A percentile compares a stretch with the other conserved stretches of the same genome.
Conservation (phyloP, 2,329 filamentous ascomycete species). For the Ceratocystis albifundus region DNA sequence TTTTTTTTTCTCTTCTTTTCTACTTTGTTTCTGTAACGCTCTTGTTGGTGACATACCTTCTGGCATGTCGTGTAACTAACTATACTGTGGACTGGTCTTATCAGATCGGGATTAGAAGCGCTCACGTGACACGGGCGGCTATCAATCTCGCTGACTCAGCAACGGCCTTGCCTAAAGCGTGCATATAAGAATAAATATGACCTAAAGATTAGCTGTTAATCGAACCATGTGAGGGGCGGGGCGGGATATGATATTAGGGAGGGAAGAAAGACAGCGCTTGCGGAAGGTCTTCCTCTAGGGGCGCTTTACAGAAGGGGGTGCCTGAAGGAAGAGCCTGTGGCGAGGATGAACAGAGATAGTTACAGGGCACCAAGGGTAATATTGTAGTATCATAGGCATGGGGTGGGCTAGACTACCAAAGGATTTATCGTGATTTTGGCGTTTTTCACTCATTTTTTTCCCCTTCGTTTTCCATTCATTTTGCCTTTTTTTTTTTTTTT, state of each 20-base stretch:
- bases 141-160: slow-evolving; percentile 6
- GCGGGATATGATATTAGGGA: background rate
- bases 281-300: background rate
- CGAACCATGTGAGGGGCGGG: slow-evolving; percentile 11
- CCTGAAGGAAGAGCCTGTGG: background rate
- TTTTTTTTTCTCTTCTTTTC: no score
- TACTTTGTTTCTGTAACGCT: no score
- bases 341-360: no score
- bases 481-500: background rate
- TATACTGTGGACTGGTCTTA: background rate
- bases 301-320: background rate
- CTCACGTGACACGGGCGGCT: background rate
- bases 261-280: background rate
- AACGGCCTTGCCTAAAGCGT: background rate
- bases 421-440: background rate
- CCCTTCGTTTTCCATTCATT: background rate
- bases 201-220: slow-evolving; percentile 1
- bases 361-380: no score
- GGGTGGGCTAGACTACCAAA: no score
- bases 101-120: background rate
- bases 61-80: background rate
- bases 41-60: background rate
- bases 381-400: no score
- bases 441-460: background rate
- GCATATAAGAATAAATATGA: slow-evolving; percentile 15